A percentile compares a stretch with the other conserved stretches of the same genome.
phyloP scores from a whole-genome alignment of 2,329 filamentous ascomycete genomes.

The Hymenoscyphus fructigenus region DNA sequence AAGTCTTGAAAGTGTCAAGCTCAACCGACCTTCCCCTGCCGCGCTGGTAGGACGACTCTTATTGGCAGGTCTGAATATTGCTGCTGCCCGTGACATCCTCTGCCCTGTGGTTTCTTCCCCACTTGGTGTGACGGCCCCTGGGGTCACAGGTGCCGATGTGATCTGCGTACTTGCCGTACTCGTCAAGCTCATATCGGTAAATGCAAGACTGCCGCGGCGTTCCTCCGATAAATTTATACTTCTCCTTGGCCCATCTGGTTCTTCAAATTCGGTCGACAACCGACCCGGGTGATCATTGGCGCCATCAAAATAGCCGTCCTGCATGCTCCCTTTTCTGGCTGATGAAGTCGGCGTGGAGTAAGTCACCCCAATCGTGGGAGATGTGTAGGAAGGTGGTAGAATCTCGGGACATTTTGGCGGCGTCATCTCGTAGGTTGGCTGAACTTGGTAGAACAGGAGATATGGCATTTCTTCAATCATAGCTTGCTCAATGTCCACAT shows the following conservation, averaged over 20 bases:
- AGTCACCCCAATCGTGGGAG: constrained; percentile 35
- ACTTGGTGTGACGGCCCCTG: constrained; percentile 43
- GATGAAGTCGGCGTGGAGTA: constrained; percentile 16
- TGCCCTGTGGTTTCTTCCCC: constrained; percentile 55
- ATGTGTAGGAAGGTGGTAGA: constrained; percentile 59
- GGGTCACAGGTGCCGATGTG: constrained; percentile 45
- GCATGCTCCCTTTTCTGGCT: constrained; percentile 9
- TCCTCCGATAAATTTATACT: constrained; percentile 50
- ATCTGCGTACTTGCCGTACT: constrained; percentile 41
- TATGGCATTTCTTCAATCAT: constrained; percentile 89
- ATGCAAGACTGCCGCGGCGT: constrained; percentile 50
- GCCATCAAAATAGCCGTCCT: constrained; percentile 47
- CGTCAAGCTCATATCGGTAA: constrained; percentile 44
- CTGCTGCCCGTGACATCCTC: constrained; percentile 57
- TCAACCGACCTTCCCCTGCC: constrained; percentile 57
- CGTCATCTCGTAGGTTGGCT: constrained; percentile 70
- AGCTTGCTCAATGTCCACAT: constrained; percentile 75
- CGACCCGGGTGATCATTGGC: constrained; percentile 44
- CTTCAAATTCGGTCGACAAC: constrained; percentile 55
- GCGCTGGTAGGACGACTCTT: constrained; percentile 59
- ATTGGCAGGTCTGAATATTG: constrained; percentile 48
- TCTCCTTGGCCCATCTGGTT: constrained; percentile 37
- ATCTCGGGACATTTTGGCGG: constrained; percentile 35
- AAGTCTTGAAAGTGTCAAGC: constrained; percentile 53
- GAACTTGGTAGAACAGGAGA: constrained; percentile 90